Base-by-base conservation (phyloP, 2,329 filamentous ascomycete species). In the Aspergillus brunneoviolaceus region DNA sequence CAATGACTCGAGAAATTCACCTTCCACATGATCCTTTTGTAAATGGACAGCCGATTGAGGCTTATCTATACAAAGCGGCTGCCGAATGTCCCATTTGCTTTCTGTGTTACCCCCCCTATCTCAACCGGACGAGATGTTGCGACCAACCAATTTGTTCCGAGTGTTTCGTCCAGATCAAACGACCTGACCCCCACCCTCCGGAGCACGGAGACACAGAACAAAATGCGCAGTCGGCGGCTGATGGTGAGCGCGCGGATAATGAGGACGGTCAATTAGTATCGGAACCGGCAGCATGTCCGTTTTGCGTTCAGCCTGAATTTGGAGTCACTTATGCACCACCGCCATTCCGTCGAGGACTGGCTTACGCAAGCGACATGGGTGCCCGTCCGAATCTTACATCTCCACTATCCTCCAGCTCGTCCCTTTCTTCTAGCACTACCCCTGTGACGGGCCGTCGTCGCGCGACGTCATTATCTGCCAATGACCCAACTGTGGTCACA, bases 161-260 rank as follows among this genome's bases (percentile, higher is more conserved):
- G 78, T 99, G 95, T 75, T 99, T 99, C 70, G 95, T 99, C 4
- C 95, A 99, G 75, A 99, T 99, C 74, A 98, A 97, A 75, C 87
- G 95, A 48, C 88, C 92, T 4, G 94, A 99, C 65, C 93, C 92
- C 10, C 91, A 97, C 74, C 87, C 92, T 45, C 91, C 92, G 1
- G 91, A 96, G 73, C 91, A 95, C 70, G 84, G 84, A 29, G 75
- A 79, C 52, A 64, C 72, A 49, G 79, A 83, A 59, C 72, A 77
- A 9, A 77, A 77, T 64, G 69, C 74, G 45, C 68, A 74, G 6
- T 56, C 66, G 16, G 63, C 66, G 25, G 58, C 67, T 3, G 69
- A 72, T 47, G 73, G 76, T 29, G 71, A 76, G 48, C 67, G 76
- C 50, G 65, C 77, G 57, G 71, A 67, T 9, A 66, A 56, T 29